A percentile compares a stretch with the other conserved stretches of the same genome.
phyloP scores from a whole-genome alignment of 2,329 filamentous ascomycete genomes.

The Microcyclosporella mali region DNA sequence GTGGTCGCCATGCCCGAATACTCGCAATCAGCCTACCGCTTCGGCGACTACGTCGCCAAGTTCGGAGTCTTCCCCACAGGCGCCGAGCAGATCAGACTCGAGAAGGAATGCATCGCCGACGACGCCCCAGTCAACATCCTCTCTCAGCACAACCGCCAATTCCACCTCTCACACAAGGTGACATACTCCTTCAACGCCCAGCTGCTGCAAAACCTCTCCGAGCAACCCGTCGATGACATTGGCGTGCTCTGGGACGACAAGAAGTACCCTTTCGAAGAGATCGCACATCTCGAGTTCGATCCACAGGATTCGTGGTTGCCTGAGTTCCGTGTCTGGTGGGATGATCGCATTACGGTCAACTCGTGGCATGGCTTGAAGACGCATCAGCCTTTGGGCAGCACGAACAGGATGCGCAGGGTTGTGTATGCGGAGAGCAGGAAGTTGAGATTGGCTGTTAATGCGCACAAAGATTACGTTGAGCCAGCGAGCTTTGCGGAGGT shows the following conservation, averaged over 20 bases:
- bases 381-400: constrained; percentile 36
- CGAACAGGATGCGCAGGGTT: constrained; percentile 37
- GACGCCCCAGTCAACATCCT: constrained; percentile 29
- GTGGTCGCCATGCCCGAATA: constrained; percentile 33
- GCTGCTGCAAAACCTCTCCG: constrained; percentile 29
- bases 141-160: constrained; percentile 28
- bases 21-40: constrained; percentile 32
- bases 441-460: constrained; percentile 36
- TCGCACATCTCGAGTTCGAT: constrained; percentile 35
- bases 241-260: constrained; percentile 29
- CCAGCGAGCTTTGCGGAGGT: constrained; percentile 34
- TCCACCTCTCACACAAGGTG: constrained; percentile 31
- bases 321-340: constrained; percentile 37
- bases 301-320: constrained; percentile 38
- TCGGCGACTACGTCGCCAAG: constrained; percentile 31
- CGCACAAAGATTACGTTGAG: constrained; percentile 36
- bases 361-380: constrained; percentile 36
- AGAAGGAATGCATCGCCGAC: constrained; percentile 23
- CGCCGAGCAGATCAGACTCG: constrained; percentile 26
- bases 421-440: constrained; percentile 39
- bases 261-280: constrained; percentile 31
- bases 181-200: constrained; percentile 32
- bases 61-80: constrained; percentile 29
- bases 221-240: constrained; percentile 33
- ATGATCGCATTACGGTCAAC: constrained; percentile 36